These are phyloP conservation scores for Cicer judaicum DNA, from an alignment of 306 rosid genomes.

Conservation along the genomic window DNA sequence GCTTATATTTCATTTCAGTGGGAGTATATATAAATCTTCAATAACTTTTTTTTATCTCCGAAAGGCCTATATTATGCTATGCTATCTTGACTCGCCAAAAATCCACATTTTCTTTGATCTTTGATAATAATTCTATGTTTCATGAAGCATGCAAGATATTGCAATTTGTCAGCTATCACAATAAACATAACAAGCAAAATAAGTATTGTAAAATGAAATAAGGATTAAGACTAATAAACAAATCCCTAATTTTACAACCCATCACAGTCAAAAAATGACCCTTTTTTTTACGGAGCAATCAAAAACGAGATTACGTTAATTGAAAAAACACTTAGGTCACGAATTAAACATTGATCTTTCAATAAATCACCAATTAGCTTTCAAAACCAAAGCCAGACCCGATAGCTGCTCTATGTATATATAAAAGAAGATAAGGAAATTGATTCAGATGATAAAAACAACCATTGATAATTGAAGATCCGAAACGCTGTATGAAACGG, in stretches of 20 bases:
- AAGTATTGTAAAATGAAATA: not conserved
- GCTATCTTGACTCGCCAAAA: too few relatives aligned
- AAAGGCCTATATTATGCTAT: too few relatives aligned
- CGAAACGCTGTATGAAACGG: not conserved
- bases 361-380: not conserved
- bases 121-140: not conserved
- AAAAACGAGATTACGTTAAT: conserved; percentile 1
- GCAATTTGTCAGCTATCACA: not conserved
- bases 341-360: not conserved
- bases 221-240: not conserved
- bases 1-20: too few relatives aligned
- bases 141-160: not conserved
- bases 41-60: too few relatives aligned
- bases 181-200: conserved; percentile 2
- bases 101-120: too few relatives aligned
- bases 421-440: too few relatives aligned
- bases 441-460: too few relatives aligned
- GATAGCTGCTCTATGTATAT: too few relatives aligned
- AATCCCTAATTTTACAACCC: conserved; percentile 15
- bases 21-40: too few relatives aligned
- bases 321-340: not conserved
- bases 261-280: not conserved
- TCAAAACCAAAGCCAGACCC: not conserved
- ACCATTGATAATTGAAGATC: not conserved
- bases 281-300: not conserved